These are phyloP conservation scores for Pyrus communis DNA, from an alignment of 306 rosid species.

Conservation along the genomic window DNA sequence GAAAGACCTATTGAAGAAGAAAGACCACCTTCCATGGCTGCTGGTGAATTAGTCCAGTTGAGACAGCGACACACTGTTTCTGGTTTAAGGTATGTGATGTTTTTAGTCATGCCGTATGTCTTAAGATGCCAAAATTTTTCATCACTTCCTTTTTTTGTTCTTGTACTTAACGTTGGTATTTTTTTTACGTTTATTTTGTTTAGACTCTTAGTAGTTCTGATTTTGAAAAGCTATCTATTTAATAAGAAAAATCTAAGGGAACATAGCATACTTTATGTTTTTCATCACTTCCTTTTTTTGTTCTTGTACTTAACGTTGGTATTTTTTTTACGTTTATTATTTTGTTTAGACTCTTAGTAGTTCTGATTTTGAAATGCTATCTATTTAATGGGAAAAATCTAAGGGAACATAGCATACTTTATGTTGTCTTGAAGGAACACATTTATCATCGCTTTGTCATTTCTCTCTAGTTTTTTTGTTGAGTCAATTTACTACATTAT, in stretches of 20 bases:
- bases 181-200: not conserved
- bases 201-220: not conserved
- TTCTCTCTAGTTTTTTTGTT: not conserved
- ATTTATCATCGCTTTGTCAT: not conserved
- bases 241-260: not conserved
- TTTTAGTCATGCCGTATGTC: slow-evolving; percentile 10
- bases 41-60: slow-evolving; percentile 80
- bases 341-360: not conserved
- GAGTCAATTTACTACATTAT: not conserved
- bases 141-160: not conserved
- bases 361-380: not conserved
- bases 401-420: not conserved
- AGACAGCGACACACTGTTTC: slow-evolving; percentile 93
- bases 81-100: slow-evolving; percentile 64
- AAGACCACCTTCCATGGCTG: slow-evolving; percentile 90
- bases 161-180: not conserved
- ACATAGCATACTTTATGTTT: not conserved
- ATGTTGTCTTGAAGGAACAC: not conserved
- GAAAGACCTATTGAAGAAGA: slow-evolving; percentile 88
- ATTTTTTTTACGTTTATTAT: not conserved
- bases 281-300: not conserved
- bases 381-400: not conserved
- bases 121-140: not conserved
- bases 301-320: not conserved
- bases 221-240: not conserved